phyloP scores from a whole-genome alignment of 768 basidiomycete species.

The Tylopilus intermedius region DNA sequence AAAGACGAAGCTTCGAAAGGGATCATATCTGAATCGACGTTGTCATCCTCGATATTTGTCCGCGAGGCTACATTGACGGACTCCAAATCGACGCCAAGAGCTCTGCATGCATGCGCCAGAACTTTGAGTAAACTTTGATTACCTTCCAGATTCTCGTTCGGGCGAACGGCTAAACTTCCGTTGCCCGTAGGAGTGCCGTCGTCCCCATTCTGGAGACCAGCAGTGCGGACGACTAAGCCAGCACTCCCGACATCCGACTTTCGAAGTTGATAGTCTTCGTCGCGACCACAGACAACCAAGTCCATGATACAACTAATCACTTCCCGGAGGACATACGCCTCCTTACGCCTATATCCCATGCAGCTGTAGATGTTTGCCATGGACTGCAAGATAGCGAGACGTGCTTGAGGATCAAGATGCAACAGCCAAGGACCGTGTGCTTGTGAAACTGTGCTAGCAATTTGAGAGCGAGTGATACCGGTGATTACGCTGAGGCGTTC shows the following conservation, averaged over 20 bases:
- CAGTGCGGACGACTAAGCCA: conserved; percentile 47
- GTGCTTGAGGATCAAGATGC: conserved; percentile 71
- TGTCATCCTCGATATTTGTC: conserved; percentile 19
- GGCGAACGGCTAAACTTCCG: conserved; percentile 63
- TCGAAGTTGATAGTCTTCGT: conserved; percentile 56
- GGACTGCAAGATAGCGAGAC: conserved; percentile 63
- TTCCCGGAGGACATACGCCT: conserved; percentile 81
- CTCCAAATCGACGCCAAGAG: conserved; percentile 79
- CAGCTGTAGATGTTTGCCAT: conserved; percentile 73
- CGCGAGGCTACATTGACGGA: conserved; percentile 51
- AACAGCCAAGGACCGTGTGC: conserved; percentile 86
- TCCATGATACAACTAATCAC: conserved; percentile 82
- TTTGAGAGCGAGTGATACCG: conserved; percentile 62
- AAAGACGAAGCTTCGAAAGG: conserved; percentile 38
- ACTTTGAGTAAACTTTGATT: conserved; percentile 77
- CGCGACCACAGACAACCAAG: conserved; percentile 78
- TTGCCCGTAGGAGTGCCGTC: conserved; percentile 18
- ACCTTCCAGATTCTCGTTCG: conserved; percentile 70
- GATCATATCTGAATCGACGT: conserved; percentile 5
- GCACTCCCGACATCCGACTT: conserved; percentile 33
- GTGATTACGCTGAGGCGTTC: conserved; percentile 68
- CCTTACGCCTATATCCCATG: conserved; percentile 83
- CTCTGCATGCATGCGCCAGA: conserved; percentile 67
- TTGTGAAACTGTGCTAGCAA: conserved; percentile 61
- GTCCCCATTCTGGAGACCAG: conserved; percentile 33